Conservation (phyloP, 495 filamentous ascomycete species). For the Penicillium arizonense region DNA sequence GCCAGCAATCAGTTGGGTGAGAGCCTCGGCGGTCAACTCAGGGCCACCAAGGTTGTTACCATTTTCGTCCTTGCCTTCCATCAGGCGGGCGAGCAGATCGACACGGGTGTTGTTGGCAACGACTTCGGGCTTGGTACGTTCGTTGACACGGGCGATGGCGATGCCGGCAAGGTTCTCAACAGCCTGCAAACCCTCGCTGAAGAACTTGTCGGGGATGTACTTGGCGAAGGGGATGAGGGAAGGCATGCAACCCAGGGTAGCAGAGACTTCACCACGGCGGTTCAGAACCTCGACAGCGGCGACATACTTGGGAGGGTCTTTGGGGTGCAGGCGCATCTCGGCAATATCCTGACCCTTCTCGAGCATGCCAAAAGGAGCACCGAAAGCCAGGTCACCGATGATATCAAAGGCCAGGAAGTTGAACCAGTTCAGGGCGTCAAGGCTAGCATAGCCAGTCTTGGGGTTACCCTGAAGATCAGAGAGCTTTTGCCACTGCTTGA, state of each 20-base stretch:
- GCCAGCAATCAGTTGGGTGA: constrained; percentile 89
- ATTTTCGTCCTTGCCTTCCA: constrained; percentile 82
- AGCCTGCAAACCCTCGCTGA: constrained; percentile 47
- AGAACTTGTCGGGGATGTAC: constrained; percentile 53
- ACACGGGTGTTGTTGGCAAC: constrained; percentile 58
- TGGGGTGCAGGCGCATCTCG: constrained; percentile 53
- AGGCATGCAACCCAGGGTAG: constrained; percentile 47
- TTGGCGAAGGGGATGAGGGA: constrained; percentile 48
- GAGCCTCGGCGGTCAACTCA: constrained; percentile 83
- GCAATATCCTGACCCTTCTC: constrained; percentile 56
- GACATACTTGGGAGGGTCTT: constrained; percentile 44
- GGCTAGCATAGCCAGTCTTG: constrained; percentile 51
- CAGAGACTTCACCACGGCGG: constrained; percentile 54
- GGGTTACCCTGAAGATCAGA: constrained; percentile 42
- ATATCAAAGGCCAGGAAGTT: constrained; percentile 94
- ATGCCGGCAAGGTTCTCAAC: constrained; percentile 56
- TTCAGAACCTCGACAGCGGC: constrained; percentile 55
- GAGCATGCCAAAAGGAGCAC: constrained; percentile 55
- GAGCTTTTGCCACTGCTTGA: constrained; percentile 67
- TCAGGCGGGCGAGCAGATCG: constrained; percentile 78
- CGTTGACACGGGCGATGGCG: constrained; percentile 76
- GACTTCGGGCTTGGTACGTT: constrained; percentile 64
- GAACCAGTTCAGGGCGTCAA: constrained; percentile 89
- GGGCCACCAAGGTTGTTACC: constrained; percentile 70
- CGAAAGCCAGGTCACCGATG: constrained; percentile 65